These are phyloP conservation scores for Raphanus raphanistrum DNA, from an alignment of 345 rosid genomes.

Conservation along the genomic window DNA sequence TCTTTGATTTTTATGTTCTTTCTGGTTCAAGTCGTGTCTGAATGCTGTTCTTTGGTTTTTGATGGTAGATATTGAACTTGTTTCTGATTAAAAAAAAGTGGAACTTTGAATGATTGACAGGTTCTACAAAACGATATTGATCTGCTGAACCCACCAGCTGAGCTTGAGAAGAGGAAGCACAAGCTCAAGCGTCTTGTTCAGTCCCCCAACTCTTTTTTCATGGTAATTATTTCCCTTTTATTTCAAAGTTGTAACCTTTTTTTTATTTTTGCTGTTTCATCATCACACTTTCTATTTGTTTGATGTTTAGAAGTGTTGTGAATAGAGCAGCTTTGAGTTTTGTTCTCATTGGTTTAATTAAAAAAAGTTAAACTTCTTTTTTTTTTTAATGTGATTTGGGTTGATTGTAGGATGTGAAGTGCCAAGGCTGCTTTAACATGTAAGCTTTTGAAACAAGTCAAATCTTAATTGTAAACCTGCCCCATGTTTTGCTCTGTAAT, in stretches of 20 bases:
- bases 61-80: too few relatives aligned
- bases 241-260: not conserved
- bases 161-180: slow-evolving; percentile 75
- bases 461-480: too few relatives aligned
- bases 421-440: slow-evolving; percentile 66
- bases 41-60: not conserved
- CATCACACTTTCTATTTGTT: not conserved
- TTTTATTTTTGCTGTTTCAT: not conserved
- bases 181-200: slow-evolving; percentile 80
- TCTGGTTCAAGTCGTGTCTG: not conserved
- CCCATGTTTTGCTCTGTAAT: too few relatives aligned
- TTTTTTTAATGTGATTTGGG: not conserved
- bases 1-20: not conserved
- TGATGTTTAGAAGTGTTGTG: not conserved
- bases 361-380: not conserved
- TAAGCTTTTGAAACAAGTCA: slow-evolving; percentile 11
- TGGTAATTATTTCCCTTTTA: slow-evolving; percentile 30
- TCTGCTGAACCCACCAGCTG: slow-evolving; percentile 67
- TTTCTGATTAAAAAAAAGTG: not conserved
- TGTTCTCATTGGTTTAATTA: not conserved
- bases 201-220: slow-evolving; percentile 68
- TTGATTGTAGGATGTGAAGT: slow-evolving; percentile 50
- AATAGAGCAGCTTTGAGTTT: not conserved
- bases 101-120: slow-evolving; percentile 16
- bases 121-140: slow-evolving; percentile 71